Evolutionary conservation across 306 rosid genomes (phyloP).

Genomic region (Spatholobus suberectus): DNA sequence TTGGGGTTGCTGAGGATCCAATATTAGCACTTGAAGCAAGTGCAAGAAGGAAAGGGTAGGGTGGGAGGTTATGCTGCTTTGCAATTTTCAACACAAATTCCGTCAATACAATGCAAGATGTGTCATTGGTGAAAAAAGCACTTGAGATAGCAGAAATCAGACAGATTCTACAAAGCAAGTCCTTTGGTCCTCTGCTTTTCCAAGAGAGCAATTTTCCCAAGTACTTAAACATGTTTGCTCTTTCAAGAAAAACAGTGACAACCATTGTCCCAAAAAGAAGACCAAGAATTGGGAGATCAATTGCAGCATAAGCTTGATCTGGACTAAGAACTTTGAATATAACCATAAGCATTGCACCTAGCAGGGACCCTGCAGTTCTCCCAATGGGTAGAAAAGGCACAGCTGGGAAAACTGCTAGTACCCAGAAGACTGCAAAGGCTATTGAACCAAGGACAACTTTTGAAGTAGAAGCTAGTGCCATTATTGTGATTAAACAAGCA

Average conservation of each 20-base stretch:
- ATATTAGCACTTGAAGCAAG: constrained; percentile 93
- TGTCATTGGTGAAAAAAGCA: constrained; percentile 90
- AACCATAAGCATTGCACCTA: constrained; percentile 93
- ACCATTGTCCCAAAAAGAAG: constrained; percentile 97
- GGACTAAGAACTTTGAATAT: constrained; percentile 68
- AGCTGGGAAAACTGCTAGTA: constrained; percentile 86
- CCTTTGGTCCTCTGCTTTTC: constrained; percentile 87
- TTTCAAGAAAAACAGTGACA: constrained; percentile 87
- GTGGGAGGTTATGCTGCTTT: constrained; percentile 88
- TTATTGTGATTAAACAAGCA: constrained; percentile 38
- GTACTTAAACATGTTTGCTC: constrained; percentile 90
- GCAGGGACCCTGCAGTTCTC: constrained; percentile 88
- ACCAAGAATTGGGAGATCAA: constrained; percentile 88
- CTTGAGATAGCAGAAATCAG: constrained; percentile 83
- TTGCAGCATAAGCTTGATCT: constrained; percentile 74
- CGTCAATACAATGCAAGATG: constrained; percentile 85
- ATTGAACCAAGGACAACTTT: constrained; percentile 81
- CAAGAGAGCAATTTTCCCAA: constrained; percentile 81
- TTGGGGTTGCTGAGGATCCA: constrained; percentile 91
- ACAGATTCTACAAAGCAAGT: constrained; percentile 80
- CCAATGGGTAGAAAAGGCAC: constrained; percentile 89
- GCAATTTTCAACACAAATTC: constrained; percentile 89
- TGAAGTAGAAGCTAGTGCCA: constrained; percentile 71
- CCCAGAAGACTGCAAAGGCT: constrained; percentile 85
- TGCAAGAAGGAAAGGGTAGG: constrained; percentile 89